These are phyloP conservation scores for Escallonia rubra DNA, from an alignment of 129 eudicot genomes.

Conservation along the genomic window DNA sequence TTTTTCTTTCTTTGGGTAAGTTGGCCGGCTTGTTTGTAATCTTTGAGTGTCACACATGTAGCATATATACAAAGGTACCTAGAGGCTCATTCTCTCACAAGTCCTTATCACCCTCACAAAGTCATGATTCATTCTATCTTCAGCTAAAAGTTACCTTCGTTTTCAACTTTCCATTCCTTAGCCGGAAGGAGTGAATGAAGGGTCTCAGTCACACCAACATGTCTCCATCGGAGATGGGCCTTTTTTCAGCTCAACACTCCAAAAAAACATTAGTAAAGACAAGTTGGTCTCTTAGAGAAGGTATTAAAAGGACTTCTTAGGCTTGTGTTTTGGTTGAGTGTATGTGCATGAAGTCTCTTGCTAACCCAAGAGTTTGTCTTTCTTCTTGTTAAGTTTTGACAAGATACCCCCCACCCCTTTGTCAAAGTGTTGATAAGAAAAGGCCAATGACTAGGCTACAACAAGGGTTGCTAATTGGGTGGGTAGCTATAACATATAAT, in stretches of 20 bases:
- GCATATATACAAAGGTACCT: background rate
- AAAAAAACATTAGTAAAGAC: slow-evolving; percentile 19
- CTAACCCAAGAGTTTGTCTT: too few species aligned
- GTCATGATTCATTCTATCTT: background rate
- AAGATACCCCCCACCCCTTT: too few species aligned
- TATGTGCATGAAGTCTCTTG: too few species aligned
- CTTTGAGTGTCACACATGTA: too few species aligned
- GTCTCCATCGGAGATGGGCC: slow-evolving; percentile 8
- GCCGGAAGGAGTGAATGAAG: background rate
- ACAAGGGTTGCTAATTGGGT: too few species aligned
- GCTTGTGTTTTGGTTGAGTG: background rate
- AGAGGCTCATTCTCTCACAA: background rate
- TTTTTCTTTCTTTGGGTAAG: too few species aligned
- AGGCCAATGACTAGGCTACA: too few species aligned
- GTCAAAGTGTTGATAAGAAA: too few species aligned
- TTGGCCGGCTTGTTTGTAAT: too few species aligned
- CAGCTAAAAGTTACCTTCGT: background rate
- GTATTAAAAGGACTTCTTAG: background rate
- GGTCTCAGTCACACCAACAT: background rate
- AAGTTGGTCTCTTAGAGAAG: slow-evolving; percentile 10
- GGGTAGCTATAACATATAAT: too few species aligned
- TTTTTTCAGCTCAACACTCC: slow-evolving; percentile 4
- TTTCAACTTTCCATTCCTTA: background rate
- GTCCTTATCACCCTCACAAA: background rate
- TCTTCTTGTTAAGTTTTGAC: too few species aligned